Evolutionary conservation across 1,139 yeast species (phyloP).

Genomic region (Saccharomyces hybrid): DNA sequence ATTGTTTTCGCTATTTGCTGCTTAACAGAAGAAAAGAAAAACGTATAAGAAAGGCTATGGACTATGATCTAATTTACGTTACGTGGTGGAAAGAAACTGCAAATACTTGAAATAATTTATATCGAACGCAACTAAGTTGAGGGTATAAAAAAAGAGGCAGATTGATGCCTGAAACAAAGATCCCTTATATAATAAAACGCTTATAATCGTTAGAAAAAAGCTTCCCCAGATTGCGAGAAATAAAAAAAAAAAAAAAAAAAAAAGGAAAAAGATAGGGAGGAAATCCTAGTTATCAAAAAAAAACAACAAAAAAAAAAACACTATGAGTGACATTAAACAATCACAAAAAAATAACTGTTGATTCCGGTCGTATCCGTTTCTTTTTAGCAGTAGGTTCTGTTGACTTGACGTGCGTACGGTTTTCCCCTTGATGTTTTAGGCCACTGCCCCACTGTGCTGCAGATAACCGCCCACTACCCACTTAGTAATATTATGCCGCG

Average conservation of each 20-base stretch:
- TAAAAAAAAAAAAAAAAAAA: background rate
- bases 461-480: background rate
- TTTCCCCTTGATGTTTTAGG: background rate
- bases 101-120: background rate
- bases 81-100: background rate
- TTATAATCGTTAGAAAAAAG: background rate
- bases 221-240: slow-evolving; percentile 2
- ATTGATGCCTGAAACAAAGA: background rate
- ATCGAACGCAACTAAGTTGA: background rate
- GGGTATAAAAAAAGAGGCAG: background rate
- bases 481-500: background rate
- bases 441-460: background rate
- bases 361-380: background rate
- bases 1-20: background rate
- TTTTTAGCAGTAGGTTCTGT: background rate
- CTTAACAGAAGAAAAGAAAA: background rate
- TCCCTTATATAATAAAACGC: background rate
- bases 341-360: background rate
- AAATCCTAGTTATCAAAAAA: background rate
- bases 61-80: background rate
- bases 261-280: background rate
- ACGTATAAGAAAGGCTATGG: background rate
- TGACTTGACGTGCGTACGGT: background rate
- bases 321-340: background rate
- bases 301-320: background rate